Evolutionary conservation across 768 basidiomycete species (phyloP).

Genomic region (Amanita molliuscula): DNA sequence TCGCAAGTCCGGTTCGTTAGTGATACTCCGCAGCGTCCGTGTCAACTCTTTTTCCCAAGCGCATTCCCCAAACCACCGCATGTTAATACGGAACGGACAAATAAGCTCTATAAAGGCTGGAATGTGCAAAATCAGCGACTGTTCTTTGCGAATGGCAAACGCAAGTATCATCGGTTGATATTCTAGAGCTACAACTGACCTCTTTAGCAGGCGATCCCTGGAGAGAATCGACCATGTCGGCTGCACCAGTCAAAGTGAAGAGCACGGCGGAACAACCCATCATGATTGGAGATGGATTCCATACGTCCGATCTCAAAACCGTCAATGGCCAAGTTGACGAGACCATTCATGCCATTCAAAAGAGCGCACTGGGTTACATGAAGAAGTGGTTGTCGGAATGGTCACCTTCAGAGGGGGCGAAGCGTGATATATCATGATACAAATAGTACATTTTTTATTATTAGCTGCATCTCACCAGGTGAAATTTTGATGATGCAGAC

Average conservation of each 20-base stretch:
- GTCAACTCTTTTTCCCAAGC: constrained; percentile 54
- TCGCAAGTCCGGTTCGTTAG: not conserved
- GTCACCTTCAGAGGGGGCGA: constrained; percentile 12
- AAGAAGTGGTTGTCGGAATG: constrained; percentile 47
- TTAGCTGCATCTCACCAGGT: not conserved
- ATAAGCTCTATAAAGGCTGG: constrained; percentile 52
- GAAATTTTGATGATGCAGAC: not conserved
- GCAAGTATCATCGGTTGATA: constrained; percentile 27
- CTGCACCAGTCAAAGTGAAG: constrained; percentile 30
- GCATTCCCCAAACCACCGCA: constrained; percentile 39
- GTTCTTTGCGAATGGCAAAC: constrained; percentile 62
- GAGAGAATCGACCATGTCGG: constrained; percentile 59
- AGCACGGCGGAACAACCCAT: constrained; percentile 50
- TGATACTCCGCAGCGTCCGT: constrained; percentile 42
- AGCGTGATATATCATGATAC: too few relatives aligned
- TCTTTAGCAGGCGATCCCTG: constrained; percentile 52
- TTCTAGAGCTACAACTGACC: not conserved
- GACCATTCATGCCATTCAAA: constrained; percentile 44
- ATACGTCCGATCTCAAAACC: constrained; percentile 48
- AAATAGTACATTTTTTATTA: not conserved
- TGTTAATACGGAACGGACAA: constrained; percentile 32
- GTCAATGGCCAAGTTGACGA: constrained; percentile 32
- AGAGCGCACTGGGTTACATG: constrained; percentile 39
- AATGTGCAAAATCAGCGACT: constrained; percentile 42
- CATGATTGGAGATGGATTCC: constrained; percentile 51